Conservation (phyloP, 225 moss, liverwort and hornwort genomes). For the Straminergon stramineum region DNA sequence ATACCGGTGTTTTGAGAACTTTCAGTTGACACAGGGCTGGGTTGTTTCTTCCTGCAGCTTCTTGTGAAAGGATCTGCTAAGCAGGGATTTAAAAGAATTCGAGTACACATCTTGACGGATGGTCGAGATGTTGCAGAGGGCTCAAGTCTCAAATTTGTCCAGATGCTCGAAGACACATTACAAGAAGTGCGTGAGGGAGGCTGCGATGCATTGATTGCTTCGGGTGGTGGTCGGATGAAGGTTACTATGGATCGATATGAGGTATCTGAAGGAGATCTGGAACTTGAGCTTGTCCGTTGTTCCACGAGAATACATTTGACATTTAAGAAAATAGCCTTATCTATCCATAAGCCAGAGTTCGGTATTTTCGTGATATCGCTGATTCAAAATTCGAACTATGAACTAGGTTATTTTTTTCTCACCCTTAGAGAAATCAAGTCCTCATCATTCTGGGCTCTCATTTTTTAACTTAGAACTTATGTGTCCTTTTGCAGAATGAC, state of each 20-base stretch:
- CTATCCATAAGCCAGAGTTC: background rate
- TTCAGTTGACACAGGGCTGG: background rate
- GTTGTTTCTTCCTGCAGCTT: constrained; percentile 18
- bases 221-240: constrained; percentile 91
- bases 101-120: constrained; percentile 83
- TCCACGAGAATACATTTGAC: background rate
- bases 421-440: background rate
- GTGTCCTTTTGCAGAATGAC: constrained; percentile 60
- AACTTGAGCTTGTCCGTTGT: background rate
- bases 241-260: constrained; percentile 99
- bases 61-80: constrained; percentile 59
- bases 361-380: background rate
- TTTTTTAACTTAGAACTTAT: background rate
- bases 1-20: background rate
- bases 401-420: background rate
- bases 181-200: constrained; percentile 52
- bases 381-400: background rate
- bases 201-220: constrained; percentile 81
- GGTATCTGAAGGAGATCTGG: constrained; percentile 21
- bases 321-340: background rate
- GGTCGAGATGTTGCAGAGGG: constrained; percentile 93
- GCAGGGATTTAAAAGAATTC: constrained; percentile 72
- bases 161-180: constrained; percentile 70
- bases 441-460: background rate
- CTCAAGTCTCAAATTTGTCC: constrained; percentile 64